Evolutionary conservation across 495 filamentous ascomycete species (phyloP), one percentile per base, ranked within the genome.

Genomic region (Hypoxylon perforatum): DNA sequence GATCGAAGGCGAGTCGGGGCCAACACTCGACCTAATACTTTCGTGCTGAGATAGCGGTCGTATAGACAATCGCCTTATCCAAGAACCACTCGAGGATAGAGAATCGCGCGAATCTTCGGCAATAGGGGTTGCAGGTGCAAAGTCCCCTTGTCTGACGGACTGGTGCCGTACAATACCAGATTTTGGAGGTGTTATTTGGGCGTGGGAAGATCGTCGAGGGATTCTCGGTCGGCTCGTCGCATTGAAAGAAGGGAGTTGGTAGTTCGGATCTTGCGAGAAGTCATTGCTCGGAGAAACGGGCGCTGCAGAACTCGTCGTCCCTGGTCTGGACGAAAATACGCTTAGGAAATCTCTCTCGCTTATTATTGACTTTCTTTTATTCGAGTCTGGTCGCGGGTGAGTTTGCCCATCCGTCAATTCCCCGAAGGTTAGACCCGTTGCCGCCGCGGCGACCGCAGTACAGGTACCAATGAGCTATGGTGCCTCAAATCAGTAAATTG

Each of bases 1-100:
- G 19, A 92, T 80, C 2, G 88, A 88, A 14, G 87, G 82, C n/a
- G 90, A 91, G 33, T 86, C 83, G 0, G 91, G 89, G 15, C 84
- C 85, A 56, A 88, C 81, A 65, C 87, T 90, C 21, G 89, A 87
- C 48, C 85, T 80, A 25, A 83, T 78, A 63, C 88, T 95, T 38
- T 87, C 90, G 62, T 87, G 84, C 46, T 89, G 86, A 54, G 91
- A 92, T n/a, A 91, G 86, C 12, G 87, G 85, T 23, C 86, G 86
- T 23, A 84, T 78, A 17, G 92, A 96, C 51, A 94, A 78, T 28
- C 91, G 87, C 72, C 86, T 84, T 54, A 94, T 83, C 90, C 92
- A 95, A n/a, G 90, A 90, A 11, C 90, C 84, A 33, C 75, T 84
- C 9, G 85, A 84, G 17, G 86, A 87, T 9, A 84, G 60, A 2